These are phyloP conservation scores for Hyphopichia khmerensis DNA, from an alignment of 1,139 yeast species.

Conservation along the genomic window DNA sequence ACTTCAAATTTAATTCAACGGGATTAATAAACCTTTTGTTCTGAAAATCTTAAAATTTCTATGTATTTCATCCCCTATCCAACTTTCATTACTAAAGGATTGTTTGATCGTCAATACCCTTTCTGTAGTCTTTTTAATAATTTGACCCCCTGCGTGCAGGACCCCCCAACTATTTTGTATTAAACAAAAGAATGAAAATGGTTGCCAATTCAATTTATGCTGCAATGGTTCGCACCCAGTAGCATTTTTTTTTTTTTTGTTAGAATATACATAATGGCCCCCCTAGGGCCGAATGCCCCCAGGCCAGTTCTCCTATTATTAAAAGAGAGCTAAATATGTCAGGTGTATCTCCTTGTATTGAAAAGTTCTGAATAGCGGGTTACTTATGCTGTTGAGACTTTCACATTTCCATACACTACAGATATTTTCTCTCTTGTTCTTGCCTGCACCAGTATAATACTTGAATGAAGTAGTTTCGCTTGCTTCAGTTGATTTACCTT, in stretches of 20 bases:
- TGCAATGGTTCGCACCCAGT: background rate
- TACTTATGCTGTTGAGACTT: no score
- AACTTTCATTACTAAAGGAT: background rate
- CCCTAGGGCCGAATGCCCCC: no score
- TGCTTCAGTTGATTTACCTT: background rate
- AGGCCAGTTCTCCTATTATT: background rate
- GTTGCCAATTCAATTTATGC: background rate
- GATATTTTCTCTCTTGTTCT: background rate
- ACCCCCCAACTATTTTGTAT: background rate
- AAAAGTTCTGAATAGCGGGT: no score
- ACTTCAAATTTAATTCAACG: no score
- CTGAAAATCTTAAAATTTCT: background rate
- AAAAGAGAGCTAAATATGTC: no score
- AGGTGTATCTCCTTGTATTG: no score
- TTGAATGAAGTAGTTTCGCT: no score
- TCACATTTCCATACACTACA: background rate
- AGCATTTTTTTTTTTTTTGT: no score
- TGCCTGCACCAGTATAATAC: no score
- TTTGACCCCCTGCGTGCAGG: background rate
- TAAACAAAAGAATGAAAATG: background rate
- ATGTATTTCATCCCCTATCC: background rate
- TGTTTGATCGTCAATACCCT: background rate
- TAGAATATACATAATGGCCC: no score
- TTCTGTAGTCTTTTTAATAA: background rate
- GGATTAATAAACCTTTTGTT: no score